Evolutionary conservation across 352 stramenopile species (phyloP), one percentile per base, ranked within the genome.

Genomic region (Phytopythium delawarense): DNA sequence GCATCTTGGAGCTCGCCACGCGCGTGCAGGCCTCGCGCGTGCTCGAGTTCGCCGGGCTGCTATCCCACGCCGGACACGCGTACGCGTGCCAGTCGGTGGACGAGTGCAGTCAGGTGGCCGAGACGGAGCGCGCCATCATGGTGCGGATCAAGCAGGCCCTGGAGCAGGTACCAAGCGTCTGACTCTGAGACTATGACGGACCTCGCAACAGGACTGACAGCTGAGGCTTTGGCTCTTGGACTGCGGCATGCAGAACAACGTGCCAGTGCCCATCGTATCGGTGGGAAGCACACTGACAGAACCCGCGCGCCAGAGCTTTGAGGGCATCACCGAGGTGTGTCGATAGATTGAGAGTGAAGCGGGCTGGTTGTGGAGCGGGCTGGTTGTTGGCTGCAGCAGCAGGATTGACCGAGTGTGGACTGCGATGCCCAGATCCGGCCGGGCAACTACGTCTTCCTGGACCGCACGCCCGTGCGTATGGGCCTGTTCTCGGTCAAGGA

Each of bases 391-490:
- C 45, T 53, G 12, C 23, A 2, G 11, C 23, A 16, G 32, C 4
- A 30, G 3, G 4, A 53, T 8, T 52, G 37, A 35, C 20, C 30
- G 9, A 57, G 12, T 16, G 28, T 21, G 25, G 40, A n/a, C 25
- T 42, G 35, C 8, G 3, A 5, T 40, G 4, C n/a, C 21, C 28
- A 88, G 72, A 85, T 90, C 55, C 83, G 81, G 8, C 79, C 80
- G 15, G 83, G 80, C 32, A 92, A 90, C 67, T 90, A 89, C 48
- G 75, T 90, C 12, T 92, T 92, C 56, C 62, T 88, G 15, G 83
- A 92, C 57, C 83, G 83, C 57, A 92, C 83, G 20, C 83, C 83
- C 7, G 75, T 92, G 32, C 71, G 75, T 40, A 90, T 88, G 48
- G 83, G 83, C 1, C 53, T 90, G 15, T 84, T 76, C 52, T 79